Percentiles rank a stretch among this genome's conserved stretches.
These are phyloP conservation scores for Fagopyrum tataricum DNA, from an alignment of 148 eudicot genomes.

Conservation along the genomic window DNA sequence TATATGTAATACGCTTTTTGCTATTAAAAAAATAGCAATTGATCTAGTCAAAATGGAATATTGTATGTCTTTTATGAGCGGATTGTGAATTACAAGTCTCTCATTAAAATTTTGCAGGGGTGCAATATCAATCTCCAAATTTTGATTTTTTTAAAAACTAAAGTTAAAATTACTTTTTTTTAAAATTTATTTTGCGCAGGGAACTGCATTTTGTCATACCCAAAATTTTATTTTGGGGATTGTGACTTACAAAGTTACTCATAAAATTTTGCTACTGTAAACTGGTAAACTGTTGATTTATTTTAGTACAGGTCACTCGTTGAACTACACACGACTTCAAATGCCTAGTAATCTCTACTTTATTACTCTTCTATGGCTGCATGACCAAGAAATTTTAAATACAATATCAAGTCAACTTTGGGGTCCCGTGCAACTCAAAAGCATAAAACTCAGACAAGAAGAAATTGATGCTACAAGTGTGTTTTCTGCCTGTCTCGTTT, in stretches of 20 bases:
- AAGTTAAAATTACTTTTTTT: too few relatives aligned
- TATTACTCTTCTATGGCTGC: slow-evolving; percentile 7
- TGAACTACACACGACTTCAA: neutral
- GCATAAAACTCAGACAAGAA: neutral
- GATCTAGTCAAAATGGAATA: too few relatives aligned
- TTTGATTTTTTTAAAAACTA: neutral
- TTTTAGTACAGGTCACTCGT: too few relatives aligned
- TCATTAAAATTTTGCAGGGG: too few relatives aligned
- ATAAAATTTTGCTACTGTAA: too few relatives aligned
- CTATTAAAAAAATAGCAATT: too few relatives aligned
- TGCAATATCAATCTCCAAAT: neutral
- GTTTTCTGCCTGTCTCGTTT: neutral
- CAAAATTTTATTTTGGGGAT: too few relatives aligned
- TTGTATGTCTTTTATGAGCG: too few relatives aligned
- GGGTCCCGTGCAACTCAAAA: neutral
- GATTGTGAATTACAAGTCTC: too few relatives aligned
- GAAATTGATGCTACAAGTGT: neutral
- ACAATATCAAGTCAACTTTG: slow-evolving; percentile 1
- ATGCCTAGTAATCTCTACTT: neutral
- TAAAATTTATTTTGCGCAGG: neutral
- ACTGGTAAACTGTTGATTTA: neutral
- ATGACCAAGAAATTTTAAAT: slow-evolving; percentile 2
- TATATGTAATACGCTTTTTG: too few relatives aligned
- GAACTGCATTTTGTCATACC: too few relatives aligned
- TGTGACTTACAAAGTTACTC: too few relatives aligned